Conservation (phyloP, 169 alveolate species). For the Cryptosporidium muris region DNA sequence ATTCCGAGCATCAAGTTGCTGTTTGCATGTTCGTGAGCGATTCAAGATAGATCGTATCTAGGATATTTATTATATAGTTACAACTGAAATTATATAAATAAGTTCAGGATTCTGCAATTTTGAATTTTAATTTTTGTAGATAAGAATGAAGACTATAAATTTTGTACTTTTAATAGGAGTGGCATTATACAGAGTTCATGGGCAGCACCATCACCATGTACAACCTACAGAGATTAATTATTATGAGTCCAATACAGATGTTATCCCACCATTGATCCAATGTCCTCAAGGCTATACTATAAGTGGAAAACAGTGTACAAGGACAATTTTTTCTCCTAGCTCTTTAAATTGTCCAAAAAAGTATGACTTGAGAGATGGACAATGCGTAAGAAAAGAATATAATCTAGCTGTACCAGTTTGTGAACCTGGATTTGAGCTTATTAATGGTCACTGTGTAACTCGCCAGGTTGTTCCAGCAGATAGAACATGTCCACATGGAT, state of each 20-base stretch:
- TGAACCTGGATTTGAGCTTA: conserved; percentile 67
- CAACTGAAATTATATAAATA: too few species aligned
- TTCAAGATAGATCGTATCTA: too few species aligned
- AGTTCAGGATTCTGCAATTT: too few species aligned
- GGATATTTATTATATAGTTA: too few species aligned
- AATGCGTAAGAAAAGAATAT: conserved; percentile 65
- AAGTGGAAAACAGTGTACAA: conserved; percentile 66
- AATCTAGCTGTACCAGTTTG: conserved; percentile 55
- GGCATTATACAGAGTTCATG: conserved; percentile 22
- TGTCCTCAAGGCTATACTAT: conserved; percentile 68
- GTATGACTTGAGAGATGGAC: conserved; percentile 66
- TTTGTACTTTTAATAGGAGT: conserved; percentile 6
- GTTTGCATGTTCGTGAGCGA: too few species aligned
- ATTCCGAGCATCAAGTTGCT: too few species aligned
- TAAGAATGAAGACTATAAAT: background rate
- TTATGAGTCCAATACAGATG: conserved; percentile 69
- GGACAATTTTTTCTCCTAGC: conserved; percentile 62
- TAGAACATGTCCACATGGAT: conserved; percentile 66
- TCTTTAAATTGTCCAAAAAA: conserved; percentile 68
- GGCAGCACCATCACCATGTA: conserved; percentile 48
- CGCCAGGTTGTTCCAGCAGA: conserved; percentile 62
- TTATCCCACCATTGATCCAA: conserved; percentile 57
- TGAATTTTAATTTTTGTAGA: too few species aligned
- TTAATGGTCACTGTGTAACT: conserved; percentile 63
- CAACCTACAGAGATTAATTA: conserved; percentile 61